Conservation (phyloP, 148 eudicot genomes). For the Arctostaphylos glauca region DNA sequence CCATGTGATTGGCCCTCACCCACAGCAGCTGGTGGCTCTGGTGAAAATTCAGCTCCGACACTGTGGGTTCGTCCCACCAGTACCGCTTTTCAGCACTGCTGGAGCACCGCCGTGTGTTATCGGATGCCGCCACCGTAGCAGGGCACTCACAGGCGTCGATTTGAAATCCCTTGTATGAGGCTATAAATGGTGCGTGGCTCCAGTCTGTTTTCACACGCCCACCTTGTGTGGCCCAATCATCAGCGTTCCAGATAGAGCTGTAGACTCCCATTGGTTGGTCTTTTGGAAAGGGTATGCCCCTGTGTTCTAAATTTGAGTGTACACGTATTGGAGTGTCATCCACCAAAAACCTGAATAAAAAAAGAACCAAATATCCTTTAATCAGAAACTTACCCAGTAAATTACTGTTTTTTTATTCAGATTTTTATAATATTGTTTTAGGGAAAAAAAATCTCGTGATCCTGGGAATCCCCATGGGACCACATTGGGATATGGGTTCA, state of each 20-base stretch:
- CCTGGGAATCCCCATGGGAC: not conserved
- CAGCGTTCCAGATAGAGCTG: constrained; percentile 89
- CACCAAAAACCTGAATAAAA: constrained; percentile 50
- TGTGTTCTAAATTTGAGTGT: constrained; percentile 71
- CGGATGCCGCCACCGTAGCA: constrained; percentile 31
- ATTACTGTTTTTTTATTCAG: no score
- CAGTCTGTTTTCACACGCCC: constrained; percentile 77
- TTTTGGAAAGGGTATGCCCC: constrained; percentile 73
- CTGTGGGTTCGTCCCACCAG: constrained; percentile 71
- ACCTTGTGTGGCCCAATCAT: constrained; percentile 94
- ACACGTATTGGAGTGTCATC: constrained; percentile 77
- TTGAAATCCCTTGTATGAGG: constrained; percentile 67
- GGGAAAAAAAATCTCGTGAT: not conserved
- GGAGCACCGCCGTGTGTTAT: constrained; percentile 46
- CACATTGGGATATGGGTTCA: not conserved
- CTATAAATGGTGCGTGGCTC: constrained; percentile 75
- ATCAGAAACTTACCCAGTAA: not conserved
- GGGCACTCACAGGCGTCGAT: constrained; percentile 70
- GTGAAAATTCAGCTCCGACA: constrained; percentile 63
- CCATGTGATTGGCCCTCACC: constrained; percentile 70
- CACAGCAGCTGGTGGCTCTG: constrained; percentile 80
- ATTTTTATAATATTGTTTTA: no score
- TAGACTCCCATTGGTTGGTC: constrained; percentile 88
- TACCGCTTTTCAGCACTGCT: constrained; percentile 38
- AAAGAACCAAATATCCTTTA: not conserved